Evolutionary conservation across 2,329 filamentous ascomycete genomes (phyloP), one percentile per base, ranked within the genome.

Genomic region (Aspergillus quadricinctus): DNA sequence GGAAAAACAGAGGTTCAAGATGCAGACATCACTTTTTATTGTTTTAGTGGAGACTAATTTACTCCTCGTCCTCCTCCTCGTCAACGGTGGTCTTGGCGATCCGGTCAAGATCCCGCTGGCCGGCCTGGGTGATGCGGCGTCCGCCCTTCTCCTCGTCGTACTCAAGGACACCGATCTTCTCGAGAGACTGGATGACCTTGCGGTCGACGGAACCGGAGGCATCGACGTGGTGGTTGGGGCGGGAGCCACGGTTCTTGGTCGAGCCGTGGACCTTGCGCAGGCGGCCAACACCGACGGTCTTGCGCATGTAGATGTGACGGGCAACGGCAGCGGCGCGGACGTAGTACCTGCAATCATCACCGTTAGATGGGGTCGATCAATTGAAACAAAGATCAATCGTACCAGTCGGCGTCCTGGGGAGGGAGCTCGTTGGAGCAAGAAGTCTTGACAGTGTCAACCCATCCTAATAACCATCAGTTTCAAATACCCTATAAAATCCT

Each of bases 401-500:
- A 95, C 94, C 94, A 99, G 86, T 99, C 94, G 77, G 92, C 90
- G 80, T 92, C 89, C 87, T 97, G 92, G 75, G 93, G 94, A 75
- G 93, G 93, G 71, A 99, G 89, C 85, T 99, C 94, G 82, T 96
- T 96, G 78, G 89, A 89, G 77, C 88, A 85, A 74, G 91, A 93
- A 71, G 93, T 97, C 89, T 99, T 99, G 83, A 97, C 94, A 75
- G 93, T 97, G 79, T 99, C 94, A 79, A 97, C 93, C 93, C 93
- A 97, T 84, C 91, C 92, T 95, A 52, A 21, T 27, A 49, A 19
- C 21, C 48, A 31, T 49, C 29, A 49, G 48, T 45, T 46, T 48
- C 10, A 31, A 3, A 11, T 49, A 1, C 27, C 35, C n/a, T 28
- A 19, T 8, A 11, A 9, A 28, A 37, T 14, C 21, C 29, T 28